These are phyloP conservation scores for Didymella pomorum DNA, from an alignment of 2,329 filamentous ascomycete genomes.

Conservation along the genomic window DNA sequence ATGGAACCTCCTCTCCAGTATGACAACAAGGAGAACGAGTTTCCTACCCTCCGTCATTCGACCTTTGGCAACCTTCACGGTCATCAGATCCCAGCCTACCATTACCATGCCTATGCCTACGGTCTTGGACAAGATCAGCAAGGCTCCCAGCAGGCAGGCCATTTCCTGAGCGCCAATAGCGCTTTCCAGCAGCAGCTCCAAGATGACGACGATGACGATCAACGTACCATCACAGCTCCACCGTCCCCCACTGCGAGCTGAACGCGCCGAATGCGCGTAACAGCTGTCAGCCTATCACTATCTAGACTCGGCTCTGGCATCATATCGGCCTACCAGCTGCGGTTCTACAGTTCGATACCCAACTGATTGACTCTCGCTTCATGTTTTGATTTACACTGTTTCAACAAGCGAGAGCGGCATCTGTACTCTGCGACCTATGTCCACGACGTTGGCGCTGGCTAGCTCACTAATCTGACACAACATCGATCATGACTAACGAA, in stretches of 20 bases:
- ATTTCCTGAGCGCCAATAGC: conserved; percentile 33
- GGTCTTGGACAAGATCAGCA: conserved; percentile 42
- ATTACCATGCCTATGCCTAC: conserved; percentile 42
- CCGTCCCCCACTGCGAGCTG: conserved; percentile 46
- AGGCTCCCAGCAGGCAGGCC: conserved; percentile 35
- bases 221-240: conserved; percentile 48
- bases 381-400: conserved; percentile 29
- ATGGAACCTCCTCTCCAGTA: conserved; percentile 29
- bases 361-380: conserved; percentile 31
- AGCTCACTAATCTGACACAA: conserved; percentile 10
- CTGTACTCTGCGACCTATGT: conserved; percentile 13
- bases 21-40: conserved; percentile 47
- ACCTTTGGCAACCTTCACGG: conserved; percentile 36
- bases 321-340: conserved; percentile 6
- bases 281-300: neutral
- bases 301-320: neutral
- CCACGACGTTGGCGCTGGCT: conserved; percentile 5
- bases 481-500: conserved; percentile 25
- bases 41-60: conserved; percentile 36
- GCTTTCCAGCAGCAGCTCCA: conserved; percentile 37
- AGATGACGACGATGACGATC: conserved; percentile 43
- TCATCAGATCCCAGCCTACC: conserved; percentile 34
- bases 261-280: conserved; percentile 24
- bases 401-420: conserved; percentile 24
- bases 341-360: conserved; percentile 11